These are phyloP conservation scores for Penicillium vulpinum DNA, from an alignment of 2,329 filamentous ascomycete species.

Conservation along the genomic window DNA sequence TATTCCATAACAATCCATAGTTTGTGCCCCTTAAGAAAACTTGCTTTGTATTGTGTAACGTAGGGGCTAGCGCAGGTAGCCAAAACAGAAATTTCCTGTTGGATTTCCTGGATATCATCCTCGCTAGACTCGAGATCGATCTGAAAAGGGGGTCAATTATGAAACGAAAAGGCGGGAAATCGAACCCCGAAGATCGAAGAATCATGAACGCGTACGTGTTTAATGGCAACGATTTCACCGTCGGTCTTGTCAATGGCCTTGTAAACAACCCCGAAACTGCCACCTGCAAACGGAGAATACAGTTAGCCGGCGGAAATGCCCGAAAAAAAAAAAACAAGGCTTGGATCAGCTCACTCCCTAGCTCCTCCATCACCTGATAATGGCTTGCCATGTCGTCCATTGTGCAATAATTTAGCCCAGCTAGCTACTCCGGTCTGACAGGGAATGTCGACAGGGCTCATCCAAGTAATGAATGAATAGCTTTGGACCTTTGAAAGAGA, in stretches of 20 bases:
- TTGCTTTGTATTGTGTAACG: constrained; percentile 94
- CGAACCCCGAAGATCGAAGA: neutral
- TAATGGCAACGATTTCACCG: constrained; percentile 92
- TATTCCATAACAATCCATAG: constrained; percentile 99
- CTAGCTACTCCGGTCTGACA: constrained; percentile 20
- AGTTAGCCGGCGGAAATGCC: constrained; percentile 16
- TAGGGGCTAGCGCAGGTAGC: constrained; percentile 92
- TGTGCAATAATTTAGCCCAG: constrained; percentile 22
- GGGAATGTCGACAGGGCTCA: constrained; percentile 15
- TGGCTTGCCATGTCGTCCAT: constrained; percentile 68
- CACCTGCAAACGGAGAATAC: constrained; percentile 58
- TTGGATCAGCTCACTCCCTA: constrained; percentile 71
- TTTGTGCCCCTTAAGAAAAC: constrained; percentile 93
- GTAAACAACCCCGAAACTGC: constrained; percentile 95
- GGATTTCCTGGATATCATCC: constrained; percentile 97
- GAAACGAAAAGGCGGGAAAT: neutral
- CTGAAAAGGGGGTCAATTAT: constrained; percentile 49
- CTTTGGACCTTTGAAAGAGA: constrained; percentile 6
- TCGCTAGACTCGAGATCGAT: constrained; percentile 98
- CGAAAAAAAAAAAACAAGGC: neutral
- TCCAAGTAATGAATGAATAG: constrained; percentile 10
- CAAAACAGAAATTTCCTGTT: constrained; percentile 92
- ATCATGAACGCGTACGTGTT: constrained; percentile 67
- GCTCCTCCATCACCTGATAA: constrained; percentile 94
- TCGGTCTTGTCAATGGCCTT: constrained; percentile 91